These are phyloP conservation scores for Trichophyton schoenleinii DNA, from an alignment of 2,329 filamentous ascomycete species.

Conservation along the genomic window DNA sequence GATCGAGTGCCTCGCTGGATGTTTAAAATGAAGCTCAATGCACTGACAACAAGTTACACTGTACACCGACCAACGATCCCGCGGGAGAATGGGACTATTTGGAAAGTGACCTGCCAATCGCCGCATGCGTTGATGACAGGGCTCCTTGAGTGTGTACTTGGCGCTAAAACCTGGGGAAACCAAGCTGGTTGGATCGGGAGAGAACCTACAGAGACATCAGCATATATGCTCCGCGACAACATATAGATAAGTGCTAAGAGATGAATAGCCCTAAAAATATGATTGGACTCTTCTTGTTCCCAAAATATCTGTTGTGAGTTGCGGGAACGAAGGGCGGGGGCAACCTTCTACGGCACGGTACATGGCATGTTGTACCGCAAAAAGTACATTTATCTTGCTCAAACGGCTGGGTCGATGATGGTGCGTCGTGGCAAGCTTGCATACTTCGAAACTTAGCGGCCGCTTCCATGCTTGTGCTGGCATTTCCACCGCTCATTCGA, in stretches of 20 bases:
- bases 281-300: background rate
- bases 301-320: background rate
- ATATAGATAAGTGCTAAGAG: background rate
- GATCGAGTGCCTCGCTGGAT: background rate
- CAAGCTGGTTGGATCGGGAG: background rate
- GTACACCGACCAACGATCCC: constrained; percentile 1
- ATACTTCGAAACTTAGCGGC: constrained; percentile 1
- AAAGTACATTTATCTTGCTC: background rate
- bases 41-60: background rate
- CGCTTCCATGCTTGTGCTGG: background rate
- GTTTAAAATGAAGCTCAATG: background rate
- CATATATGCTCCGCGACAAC: background rate
- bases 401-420: background rate
- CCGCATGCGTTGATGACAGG: background rate
- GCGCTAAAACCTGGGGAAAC: background rate
- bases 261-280: background rate
- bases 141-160: background rate
- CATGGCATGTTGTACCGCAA: background rate
- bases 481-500: constrained; percentile 2
- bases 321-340: background rate
- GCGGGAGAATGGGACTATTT: background rate
- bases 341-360: background rate
- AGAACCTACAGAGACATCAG: background rate
- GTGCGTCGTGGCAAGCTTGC: constrained; percentile 6
- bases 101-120: background rate